Percentiles rank a stretch among this genome's conserved stretches.
Conservation (phyloP, 2,329 filamentous ascomycete genomes). For the Alternaria incomplexa region DNA sequence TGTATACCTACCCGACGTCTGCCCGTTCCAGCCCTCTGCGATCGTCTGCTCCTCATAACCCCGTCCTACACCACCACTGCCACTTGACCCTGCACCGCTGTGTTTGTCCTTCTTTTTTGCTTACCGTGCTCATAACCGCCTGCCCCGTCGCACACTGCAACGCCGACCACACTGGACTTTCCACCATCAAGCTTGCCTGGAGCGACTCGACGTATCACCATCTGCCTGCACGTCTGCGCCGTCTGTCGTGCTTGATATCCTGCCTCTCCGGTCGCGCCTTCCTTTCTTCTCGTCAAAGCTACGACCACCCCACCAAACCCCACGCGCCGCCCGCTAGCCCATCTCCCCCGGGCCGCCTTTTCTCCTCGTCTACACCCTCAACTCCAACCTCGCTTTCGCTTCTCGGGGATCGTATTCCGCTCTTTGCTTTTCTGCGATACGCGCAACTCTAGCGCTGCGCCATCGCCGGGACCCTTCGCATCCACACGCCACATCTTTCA, state of each 20-base stretch:
- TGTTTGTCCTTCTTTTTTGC: slow-evolving; percentile 28
- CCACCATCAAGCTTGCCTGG: slow-evolving; percentile 3
- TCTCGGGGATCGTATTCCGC: background rate
- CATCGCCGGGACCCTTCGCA: slow-evolving; percentile 9
- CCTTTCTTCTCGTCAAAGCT: slow-evolving; percentile 18
- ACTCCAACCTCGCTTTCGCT: background rate
- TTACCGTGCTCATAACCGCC: slow-evolving; percentile 1
- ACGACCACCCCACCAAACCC: slow-evolving; percentile 24
- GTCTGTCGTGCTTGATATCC: slow-evolving; percentile 3
- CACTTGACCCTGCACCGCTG: slow-evolving; percentile 15
- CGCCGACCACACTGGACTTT: slow-evolving; percentile 23
- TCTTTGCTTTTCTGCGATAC: slow-evolving; percentile 3
- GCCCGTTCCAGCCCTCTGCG: slow-evolving; percentile 18
- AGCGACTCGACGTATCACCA: slow-evolving; percentile 2
- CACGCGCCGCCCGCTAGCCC: slow-evolving; percentile 18
- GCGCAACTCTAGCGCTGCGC: slow-evolving; percentile 9
- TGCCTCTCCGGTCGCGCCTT: slow-evolving; percentile 16
- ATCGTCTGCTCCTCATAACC: slow-evolving; percentile 21
- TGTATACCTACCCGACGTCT: slow-evolving; percentile 16
- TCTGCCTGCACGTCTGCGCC: slow-evolving; percentile 12
- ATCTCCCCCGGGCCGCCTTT: slow-evolving; percentile 21
- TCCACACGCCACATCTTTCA: slow-evolving; percentile 1
- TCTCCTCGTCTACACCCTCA: slow-evolving; percentile 5
- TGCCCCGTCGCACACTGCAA: slow-evolving; percentile 10
- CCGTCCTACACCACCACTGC: slow-evolving; percentile 6